phyloP scores from a whole-genome alignment of 805 yeast genomes.

The Wickerhamomyces canadensis region DNA sequence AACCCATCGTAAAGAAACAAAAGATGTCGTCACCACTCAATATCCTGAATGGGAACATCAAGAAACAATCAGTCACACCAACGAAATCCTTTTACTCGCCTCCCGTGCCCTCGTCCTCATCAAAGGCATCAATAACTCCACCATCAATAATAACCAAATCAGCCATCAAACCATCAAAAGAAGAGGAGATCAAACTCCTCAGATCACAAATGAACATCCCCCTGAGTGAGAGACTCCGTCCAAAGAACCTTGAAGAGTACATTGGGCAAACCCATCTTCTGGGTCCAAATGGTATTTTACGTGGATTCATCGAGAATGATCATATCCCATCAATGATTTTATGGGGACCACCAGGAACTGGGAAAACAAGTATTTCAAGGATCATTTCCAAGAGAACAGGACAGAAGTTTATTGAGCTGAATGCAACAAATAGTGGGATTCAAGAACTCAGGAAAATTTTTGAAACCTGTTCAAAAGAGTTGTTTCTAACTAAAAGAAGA shows the following conservation, averaged over 20 bases:
- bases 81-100: not conserved
- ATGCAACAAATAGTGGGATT: slow-evolving; percentile 74
- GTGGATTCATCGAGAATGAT: slow-evolving; percentile 56
- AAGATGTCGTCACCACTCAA: slow-evolving; percentile 4
- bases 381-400: slow-evolving; percentile 29
- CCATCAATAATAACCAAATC: not conserved
- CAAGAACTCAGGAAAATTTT: slow-evolving; percentile 61
- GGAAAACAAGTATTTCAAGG: slow-evolving; percentile 81
- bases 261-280: slow-evolving; percentile 84
- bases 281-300: slow-evolving; percentile 56
- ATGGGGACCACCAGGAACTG: slow-evolving; percentile 96
- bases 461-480: slow-evolving; percentile 33
- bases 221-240: slow-evolving; percentile 80
- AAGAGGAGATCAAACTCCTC: slow-evolving; percentile 15
- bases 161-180: slow-evolving; percentile 3
- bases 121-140: not conserved
- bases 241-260: slow-evolving; percentile 58
- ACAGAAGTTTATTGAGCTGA: slow-evolving; percentile 63
- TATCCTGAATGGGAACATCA: not conserved
- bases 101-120: not conserved
- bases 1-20: slow-evolving; percentile 11
- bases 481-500: slow-evolving; percentile 37
- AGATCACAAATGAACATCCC: slow-evolving; percentile 29
- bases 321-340: slow-evolving; percentile 78
- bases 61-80: not conserved